Evolutionary conservation across 2,329 filamentous ascomycete genomes (phyloP), one percentile per base, ranked within the genome.

Genomic region (Thermoascus crustaceus): DNA sequence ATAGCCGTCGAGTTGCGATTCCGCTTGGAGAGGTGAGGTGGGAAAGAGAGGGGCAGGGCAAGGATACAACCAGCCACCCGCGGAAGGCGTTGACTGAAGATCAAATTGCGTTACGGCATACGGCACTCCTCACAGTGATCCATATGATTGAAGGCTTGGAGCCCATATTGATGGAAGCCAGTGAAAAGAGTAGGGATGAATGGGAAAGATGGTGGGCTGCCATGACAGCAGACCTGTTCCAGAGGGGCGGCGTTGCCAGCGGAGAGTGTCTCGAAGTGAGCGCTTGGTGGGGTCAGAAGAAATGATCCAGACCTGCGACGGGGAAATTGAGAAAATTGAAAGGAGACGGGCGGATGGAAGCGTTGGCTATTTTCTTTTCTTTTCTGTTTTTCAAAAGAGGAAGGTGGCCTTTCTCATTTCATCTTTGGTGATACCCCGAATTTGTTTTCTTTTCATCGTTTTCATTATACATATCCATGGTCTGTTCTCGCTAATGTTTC

Each of bases 151-250:
- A 91, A 55, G 82, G 81, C 43, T 66, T 95, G 50, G 88, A 95
- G 60, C 85, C 85, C 4, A 64, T 91, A 39, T 66, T 95, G 47
- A 76, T 83, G 48, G 83, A 94, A 50, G 77, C 78, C 30, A 93
- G 83, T 52, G 83, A 82, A 9, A 94, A 94, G 68, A 85, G 82
- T 50, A 78, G 84, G 53, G 86, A 94, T 48, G 88, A 95, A 63
- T 95, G 87, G 87, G 84, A 93, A 57, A 71, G 78, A 26, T 95
- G 88, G 88, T 78, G 84, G 64, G 78, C 80, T 25, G 85, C 81
- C 60, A 85, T 94, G 82, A 89, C 86, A 73, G 75, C 76, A 30
- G 82, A 91, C 59, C 62, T 95, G 52, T 72, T 94, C 53, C 78
- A 82, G 56, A 81, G 89, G 41, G 80, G 78, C 36, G 84, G 85